A percentile compares a stretch with the other conserved stretches of the same genome.
phyloP scores from a whole-genome alignment of 495 filamentous ascomycete genomes.

The Penicillium turbatum region DNA sequence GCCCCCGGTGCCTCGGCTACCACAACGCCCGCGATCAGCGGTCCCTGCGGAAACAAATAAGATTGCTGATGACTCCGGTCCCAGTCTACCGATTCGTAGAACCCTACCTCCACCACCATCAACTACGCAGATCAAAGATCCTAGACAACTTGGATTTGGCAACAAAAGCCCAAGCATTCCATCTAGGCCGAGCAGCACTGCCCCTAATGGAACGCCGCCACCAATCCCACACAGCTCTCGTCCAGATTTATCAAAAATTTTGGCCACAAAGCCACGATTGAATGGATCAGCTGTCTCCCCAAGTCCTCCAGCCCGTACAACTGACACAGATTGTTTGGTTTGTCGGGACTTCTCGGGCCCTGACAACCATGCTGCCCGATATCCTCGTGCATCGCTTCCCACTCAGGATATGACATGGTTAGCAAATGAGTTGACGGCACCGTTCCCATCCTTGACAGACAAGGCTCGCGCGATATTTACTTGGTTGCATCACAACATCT shows the following conservation, averaged over 20 bases:
- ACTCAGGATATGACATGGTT: constrained; percentile 63
- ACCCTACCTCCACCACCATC: constrained; percentile 36
- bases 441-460: constrained; percentile 78
- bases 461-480: constrained; percentile 90
- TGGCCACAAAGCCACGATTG: constrained; percentile 51
- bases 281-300: constrained; percentile 18
- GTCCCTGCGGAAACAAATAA: constrained; percentile 16
- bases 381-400: constrained; percentile 66
- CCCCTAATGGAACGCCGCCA: constrained; percentile 38
- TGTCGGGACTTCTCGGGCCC: constrained; percentile 86
- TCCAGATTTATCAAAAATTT: constrained; percentile 53
- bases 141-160: constrained; percentile 38
- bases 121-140: constrained; percentile 25
- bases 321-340: constrained; percentile 57
- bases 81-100: constrained; percentile 22
- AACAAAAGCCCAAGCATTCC: constrained; percentile 29
- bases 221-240: constrained; percentile 54
- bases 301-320: constrained; percentile 5
- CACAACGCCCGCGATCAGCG: constrained; percentile 30
- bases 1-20: constrained; percentile 25
- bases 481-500: constrained; percentile 92
- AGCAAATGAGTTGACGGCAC: constrained; percentile 68
- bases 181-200: constrained; percentile 16
- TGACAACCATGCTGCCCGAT: constrained; percentile 72
- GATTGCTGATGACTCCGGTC: constrained; percentile 8